Conservation (phyloP, 139 green algal species). For the Haematococcus lacustris region DNA sequence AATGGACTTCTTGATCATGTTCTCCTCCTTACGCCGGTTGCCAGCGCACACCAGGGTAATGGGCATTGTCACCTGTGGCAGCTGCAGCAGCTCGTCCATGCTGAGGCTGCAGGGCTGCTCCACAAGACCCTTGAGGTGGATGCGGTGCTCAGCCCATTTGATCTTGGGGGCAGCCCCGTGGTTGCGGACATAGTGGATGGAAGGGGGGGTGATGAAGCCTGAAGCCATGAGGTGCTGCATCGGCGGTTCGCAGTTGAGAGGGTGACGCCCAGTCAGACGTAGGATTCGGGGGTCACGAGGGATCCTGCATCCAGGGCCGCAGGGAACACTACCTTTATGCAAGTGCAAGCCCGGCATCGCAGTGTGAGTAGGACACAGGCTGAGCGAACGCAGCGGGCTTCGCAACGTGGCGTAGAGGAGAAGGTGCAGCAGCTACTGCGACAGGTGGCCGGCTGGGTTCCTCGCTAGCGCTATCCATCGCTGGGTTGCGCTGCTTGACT, state of each 20-base stretch:
- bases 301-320: too few species aligned
- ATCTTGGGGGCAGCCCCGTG: constrained; percentile 80
- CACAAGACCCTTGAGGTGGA: constrained; percentile 79
- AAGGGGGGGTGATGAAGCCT: constrained; percentile 78
- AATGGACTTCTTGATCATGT: constrained; percentile 97
- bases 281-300: constrained; percentile 78
- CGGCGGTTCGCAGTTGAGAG: constrained; percentile 93
- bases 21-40: constrained; percentile 96
- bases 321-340: too few species aligned
- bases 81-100: constrained; percentile 83
- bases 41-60: constrained; percentile 84
- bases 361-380: too few species aligned
- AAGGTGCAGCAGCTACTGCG: too few species aligned
- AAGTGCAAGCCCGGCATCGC: too few species aligned
- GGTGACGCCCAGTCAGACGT: constrained; percentile 86
- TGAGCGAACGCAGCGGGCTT: too few species aligned
- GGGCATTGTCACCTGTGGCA: constrained; percentile 72
- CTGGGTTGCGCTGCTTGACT: too few species aligned
- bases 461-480: too few species aligned
- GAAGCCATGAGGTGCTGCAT: constrained; percentile 63
- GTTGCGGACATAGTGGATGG: constrained; percentile 77
- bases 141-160: constrained; percentile 46
- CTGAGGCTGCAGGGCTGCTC: constrained; percentile 55
- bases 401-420: too few species aligned
- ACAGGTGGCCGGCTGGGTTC: too few species aligned